Base-by-base conservation (phyloP, 305 asterid species). In the Fraxinus dipetala region DNA sequence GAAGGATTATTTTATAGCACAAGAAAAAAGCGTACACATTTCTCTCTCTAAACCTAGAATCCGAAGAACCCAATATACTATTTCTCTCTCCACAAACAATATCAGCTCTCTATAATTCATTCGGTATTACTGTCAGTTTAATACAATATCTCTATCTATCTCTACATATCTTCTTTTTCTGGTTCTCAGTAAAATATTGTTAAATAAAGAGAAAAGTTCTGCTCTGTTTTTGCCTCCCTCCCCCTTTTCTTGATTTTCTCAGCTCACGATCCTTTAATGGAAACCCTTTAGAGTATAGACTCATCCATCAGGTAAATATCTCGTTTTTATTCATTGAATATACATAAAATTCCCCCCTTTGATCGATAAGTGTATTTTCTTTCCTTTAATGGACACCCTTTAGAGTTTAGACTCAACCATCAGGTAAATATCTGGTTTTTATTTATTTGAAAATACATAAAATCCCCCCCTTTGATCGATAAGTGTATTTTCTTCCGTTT, bases 241-340 rank as follows among this genome's bases (percentile, higher is more conserved):
- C 40, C 43, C 63, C 67, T 59, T 77, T 70, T 72, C 78, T 59
- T 81, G 73, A 61, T 81, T 83, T 78, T 89, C 84, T 78, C 78
- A 78, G 85, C 85, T 86, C 78, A 22, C 80, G 85, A 87, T 82
- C 85, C 81, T 80, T 86, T 82, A 85, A 89, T 90, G 97, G 91
- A 80, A 82, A 22, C 87, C 83, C 79, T 89, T 87, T 91, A 91
- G 92, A 56, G 80, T 89, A 85, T 91, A 6, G 72, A 45, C 87
- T 83, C 82, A 34, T 31, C 24, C 76, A 81, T 69, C 86, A 87
- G 94, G 96, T 91, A 86, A 84, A 51, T n/a, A 63, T 54, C 43
- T 54, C 6, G 70, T 61, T 61, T 59, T 59, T 20, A n/a, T 8
- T 28, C 72, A 0, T 59, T 7, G 11, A n/a, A 72, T 75, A 18